Percentiles rank a stretch among this genome's conserved stretches.
These are phyloP conservation scores for Parasitella parasitica DNA, from an alignment of 371 early-diverging fungal genomes.

Conservation along the genomic window DNA sequence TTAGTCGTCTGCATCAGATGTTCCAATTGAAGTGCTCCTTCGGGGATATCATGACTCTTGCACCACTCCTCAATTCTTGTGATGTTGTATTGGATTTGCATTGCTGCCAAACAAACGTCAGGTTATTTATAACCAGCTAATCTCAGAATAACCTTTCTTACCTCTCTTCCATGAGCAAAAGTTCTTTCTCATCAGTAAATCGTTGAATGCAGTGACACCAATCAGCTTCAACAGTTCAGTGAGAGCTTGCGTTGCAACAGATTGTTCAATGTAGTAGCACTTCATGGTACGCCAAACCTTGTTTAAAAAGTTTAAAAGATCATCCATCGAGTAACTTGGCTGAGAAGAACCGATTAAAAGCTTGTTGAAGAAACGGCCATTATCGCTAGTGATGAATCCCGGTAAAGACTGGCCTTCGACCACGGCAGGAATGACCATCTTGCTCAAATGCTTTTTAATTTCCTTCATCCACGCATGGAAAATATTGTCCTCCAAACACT, in stretches of 20 bases:
- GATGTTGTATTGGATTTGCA: slow-evolving; percentile 98
- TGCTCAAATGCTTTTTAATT: slow-evolving; percentile 86
- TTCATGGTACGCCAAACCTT: slow-evolving; percentile 91
- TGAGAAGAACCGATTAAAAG: slow-evolving; percentile 71
- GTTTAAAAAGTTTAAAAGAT: slow-evolving; percentile 86
- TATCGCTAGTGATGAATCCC: slow-evolving; percentile 87
- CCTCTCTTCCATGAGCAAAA: slow-evolving; percentile 89
- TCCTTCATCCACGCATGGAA: slow-evolving; percentile 90
- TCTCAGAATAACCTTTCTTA: slow-evolving; percentile 1
- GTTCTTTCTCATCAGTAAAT: slow-evolving; percentile 89
- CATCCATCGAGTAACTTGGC: slow-evolving; percentile 85
- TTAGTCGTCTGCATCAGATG: slow-evolving; percentile 94
- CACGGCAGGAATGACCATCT: slow-evolving; percentile 93
- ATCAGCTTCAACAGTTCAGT: slow-evolving; percentile 88
- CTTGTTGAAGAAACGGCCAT: slow-evolving; percentile 81
- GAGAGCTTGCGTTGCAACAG: slow-evolving; percentile 78
- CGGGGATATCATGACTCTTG: slow-evolving; percentile 88
- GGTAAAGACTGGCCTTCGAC: slow-evolving; percentile 91
- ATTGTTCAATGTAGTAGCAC: slow-evolving; percentile 91
- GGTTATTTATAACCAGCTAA: background rate
- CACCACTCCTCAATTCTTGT: slow-evolving; percentile 97
- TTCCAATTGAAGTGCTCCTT: slow-evolving; percentile 89
- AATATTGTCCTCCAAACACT: slow-evolving; percentile 69
- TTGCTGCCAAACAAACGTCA: too few species aligned
- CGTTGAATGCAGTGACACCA: slow-evolving; percentile 93